Evolutionary conservation across 108 stramenopile genomes (phyloP), one percentile per base, ranked within the genome.

Genomic region (Seminavis robusta): DNA sequence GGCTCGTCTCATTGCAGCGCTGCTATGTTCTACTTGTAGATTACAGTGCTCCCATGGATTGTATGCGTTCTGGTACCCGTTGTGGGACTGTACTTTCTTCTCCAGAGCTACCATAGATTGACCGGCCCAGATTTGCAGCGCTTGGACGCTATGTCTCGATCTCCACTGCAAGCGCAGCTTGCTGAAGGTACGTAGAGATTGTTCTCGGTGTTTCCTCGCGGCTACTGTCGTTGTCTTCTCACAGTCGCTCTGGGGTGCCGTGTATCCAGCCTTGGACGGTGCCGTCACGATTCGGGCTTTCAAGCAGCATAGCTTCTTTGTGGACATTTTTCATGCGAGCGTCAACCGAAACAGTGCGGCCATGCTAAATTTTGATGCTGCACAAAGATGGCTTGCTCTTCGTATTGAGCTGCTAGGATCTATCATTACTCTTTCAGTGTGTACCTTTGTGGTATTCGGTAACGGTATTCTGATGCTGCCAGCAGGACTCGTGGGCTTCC

Each of bases 381-480:
- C 96, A 4, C 94, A 94, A 63, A 94, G 90, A 57, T 99, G 98
- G 98, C 76, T 99, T 20, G 96, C 94, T 24, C 84, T 98, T 11
- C 78, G 99, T 4, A 69, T 97, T 6, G 92, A 97, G 47, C 40
- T 87, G 37, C 65, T 94, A 47, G 96, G 97, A 24, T 84, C 90
- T 4, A 5, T 78, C 33, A 84, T 95, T 42, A 77, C 83, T 27
- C 50, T 53, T 34, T 58, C 61, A 16, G 79, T 97, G 13, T 79
- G 79, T 47, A 58, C 88, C 0, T 91, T 96, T 16, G 45, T 86
- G 26, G 11, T 97, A 90, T 75, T 86, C 95, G 1, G 52, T 98
- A 28, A 60, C 61, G 26, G 74, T 96, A 95, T 94, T 56, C 97
- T 95, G 96, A n/a, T 31, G 2, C 41, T 87, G 4, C 50, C 57